Conservation (phyloP, 1,284 basidiomycete species). For the Boletus sp. region DNA sequence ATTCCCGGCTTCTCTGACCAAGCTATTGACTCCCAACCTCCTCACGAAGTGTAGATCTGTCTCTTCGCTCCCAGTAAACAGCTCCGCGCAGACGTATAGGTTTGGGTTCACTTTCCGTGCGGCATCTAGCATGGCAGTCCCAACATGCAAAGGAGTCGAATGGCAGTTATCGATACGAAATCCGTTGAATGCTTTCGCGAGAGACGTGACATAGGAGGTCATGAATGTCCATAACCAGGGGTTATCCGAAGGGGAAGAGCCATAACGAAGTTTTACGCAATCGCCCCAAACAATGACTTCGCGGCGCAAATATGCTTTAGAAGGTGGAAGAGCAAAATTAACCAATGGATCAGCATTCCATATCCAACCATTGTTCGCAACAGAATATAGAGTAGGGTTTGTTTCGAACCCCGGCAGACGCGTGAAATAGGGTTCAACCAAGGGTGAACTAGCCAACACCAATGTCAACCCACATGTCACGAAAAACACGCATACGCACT, state of each 20-base stretch:
- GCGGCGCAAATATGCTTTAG: slow-evolving; percentile 93
- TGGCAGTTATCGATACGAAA: slow-evolving; percentile 99
- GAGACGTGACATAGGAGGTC: slow-evolving; percentile 76
- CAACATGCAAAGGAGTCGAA: slow-evolving; percentile 93
- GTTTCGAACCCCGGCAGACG: slow-evolving; percentile 61
- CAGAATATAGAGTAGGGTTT: slow-evolving; percentile 68
- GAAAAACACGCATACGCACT: slow-evolving; percentile 40
- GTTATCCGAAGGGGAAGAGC: slow-evolving; percentile 71
- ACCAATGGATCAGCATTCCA: slow-evolving; percentile 93
- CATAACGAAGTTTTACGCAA: slow-evolving; percentile 97
- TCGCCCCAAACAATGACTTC: slow-evolving; percentile 98
- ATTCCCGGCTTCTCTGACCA: slow-evolving; percentile 90
- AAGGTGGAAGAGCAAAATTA: slow-evolving; percentile 93
- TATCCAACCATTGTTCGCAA: slow-evolving; percentile 99
- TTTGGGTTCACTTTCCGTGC: slow-evolving; percentile 87
- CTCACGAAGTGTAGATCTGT: slow-evolving; percentile 91
- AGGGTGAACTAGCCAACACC: slow-evolving; percentile 53
- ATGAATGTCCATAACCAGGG: slow-evolving; percentile 96
- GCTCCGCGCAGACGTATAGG: slow-evolving; percentile 92
- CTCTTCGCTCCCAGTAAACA: slow-evolving; percentile 94
- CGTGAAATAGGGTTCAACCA: slow-evolving; percentile 90
- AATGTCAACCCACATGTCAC: slow-evolving; percentile 10
- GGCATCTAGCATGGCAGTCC: slow-evolving; percentile 87
- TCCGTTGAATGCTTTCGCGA: slow-evolving; percentile 85
- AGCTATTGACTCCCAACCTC: slow-evolving; percentile 85